Base-by-base conservation (phyloP, 345 rosid genomes). In the Corchorus capsularis region DNA sequence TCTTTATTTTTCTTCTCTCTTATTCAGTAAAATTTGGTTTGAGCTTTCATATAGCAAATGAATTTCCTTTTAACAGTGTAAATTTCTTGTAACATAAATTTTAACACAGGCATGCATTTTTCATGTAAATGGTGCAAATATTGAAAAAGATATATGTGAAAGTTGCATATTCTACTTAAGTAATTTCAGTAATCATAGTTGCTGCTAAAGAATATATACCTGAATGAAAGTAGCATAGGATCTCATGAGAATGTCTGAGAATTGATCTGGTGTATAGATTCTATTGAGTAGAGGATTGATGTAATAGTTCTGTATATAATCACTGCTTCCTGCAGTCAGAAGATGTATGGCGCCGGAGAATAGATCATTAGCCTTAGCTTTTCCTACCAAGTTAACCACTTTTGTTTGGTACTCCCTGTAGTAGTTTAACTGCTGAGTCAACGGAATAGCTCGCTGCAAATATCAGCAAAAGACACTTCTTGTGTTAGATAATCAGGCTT, bases 251-350 rank as follows among this genome's bases (percentile, higher is more conserved):
- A 74, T 75, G 70, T 87, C 89, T 1, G 97, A 83, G 84, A 88
- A 93, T 16, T 77, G 89, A 49, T 88, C 92, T 10, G 87, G 84
- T 60, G 96, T 67, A 85, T 88, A 83, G 61, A 78, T 14, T 78
- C 80, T 46, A 64, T 82, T 88, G 65, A 93, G 86, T 43, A 89
- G 62, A 66, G 94, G 93, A 80, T 87, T 84, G 76, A 95, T 63
- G 82, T 93, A 93, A 85, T 92, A 95, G 83, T 95, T 92, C 87
- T 95, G 98, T 82, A 95, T 79, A 81, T 85, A 93, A 82, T 95
- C 98, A 80, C 98, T 93, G 83, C 85, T 90, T 53, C 98, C 99
- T 6, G 96, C 94, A 37, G 92, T 92, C 75, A 95, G 81, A 64
- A 95, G 90, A 82, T 95, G 96, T 82, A 95, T 87, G 66, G 82